phyloP scores from a whole-genome alignment of 2,329 filamentous ascomycete species.

The Fonsecaea erecta region DNA sequence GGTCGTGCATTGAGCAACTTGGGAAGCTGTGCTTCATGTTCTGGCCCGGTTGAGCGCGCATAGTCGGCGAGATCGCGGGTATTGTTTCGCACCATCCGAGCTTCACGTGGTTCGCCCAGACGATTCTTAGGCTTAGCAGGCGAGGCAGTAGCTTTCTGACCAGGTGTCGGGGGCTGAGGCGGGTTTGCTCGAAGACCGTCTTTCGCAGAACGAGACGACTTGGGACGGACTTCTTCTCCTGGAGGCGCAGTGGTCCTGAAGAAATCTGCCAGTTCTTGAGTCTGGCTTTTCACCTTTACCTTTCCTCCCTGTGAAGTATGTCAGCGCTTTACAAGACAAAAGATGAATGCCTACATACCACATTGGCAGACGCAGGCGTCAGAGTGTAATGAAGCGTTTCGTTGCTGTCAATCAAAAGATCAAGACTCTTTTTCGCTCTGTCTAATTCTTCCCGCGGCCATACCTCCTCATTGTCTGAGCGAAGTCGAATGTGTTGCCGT shows the following conservation, averaged over 20 bases:
- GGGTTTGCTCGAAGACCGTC: constrained; percentile 36
- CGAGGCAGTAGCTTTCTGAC: constrained; percentile 18
- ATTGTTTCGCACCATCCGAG: constrained; percentile 67
- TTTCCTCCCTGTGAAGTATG: constrained; percentile 32
- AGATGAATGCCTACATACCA: constrained; percentile 58
- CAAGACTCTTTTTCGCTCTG: constrained; percentile 71
- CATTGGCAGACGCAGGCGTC: constrained; percentile 78
- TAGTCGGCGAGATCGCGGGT: constrained; percentile 86
- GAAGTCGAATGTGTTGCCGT: constrained; percentile 35
- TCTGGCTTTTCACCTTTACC: constrained; percentile 40
- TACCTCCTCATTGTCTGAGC: constrained; percentile 30
- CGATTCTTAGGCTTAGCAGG: constrained; percentile 38
- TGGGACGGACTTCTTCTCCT: constrained; percentile 33
- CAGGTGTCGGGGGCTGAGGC: constrained; percentile 7
- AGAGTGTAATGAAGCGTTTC: constrained; percentile 82
- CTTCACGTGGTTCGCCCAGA: constrained; percentile 67
- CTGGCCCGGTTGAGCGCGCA: constrained; percentile 80
- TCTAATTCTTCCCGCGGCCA: constrained; percentile 38
- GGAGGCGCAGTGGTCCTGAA: constrained; percentile 45
- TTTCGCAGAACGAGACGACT: constrained; percentile 29
- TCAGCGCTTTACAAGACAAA: constrained; percentile 18
- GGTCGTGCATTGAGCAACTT: constrained; percentile 31
- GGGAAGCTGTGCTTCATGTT: constrained; percentile 45
- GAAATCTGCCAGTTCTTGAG: constrained; percentile 47
- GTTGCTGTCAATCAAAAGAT: constrained; percentile 79